phyloP scores from a whole-genome alignment of 2,329 filamentous ascomycete genomes.

The Pyrenochaeta sp. region DNA sequence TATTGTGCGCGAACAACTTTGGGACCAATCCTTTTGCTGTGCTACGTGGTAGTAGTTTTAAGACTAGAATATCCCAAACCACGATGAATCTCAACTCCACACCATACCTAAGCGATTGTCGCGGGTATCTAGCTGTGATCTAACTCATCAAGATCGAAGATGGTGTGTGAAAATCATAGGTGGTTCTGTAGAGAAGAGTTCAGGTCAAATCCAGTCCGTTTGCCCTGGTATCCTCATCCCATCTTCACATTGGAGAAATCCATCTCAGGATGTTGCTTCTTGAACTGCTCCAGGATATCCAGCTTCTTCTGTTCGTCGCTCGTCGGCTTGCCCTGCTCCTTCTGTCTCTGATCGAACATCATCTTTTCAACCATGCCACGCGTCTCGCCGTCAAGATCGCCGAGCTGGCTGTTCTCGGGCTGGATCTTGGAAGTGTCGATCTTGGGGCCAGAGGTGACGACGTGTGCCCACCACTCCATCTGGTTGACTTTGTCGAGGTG shows the following conservation, averaged over 20 bases:
- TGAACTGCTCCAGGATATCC: conserved; percentile 89
- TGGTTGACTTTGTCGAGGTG: conserved; percentile 97
- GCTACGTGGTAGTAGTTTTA: no score
- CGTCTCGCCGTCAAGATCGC: conserved; percentile 93
- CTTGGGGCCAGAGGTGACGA: conserved; percentile 83
- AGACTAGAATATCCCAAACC: no score
- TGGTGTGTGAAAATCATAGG: no score
- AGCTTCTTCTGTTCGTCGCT: conserved; percentile 96
- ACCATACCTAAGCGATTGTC: no score
- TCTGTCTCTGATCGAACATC: conserved; percentile 99
- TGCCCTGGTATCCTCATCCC: conserved; percentile 35
- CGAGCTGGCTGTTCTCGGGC: conserved; percentile 89
- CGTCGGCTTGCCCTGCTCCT: conserved; percentile 86
- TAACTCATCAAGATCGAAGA: no score
- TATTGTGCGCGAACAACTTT: no score
- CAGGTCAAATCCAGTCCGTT: no score
- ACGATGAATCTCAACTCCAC: no score
- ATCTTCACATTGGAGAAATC: conserved; percentile 73
- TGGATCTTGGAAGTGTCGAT: conserved; percentile 96
- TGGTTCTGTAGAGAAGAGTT: no score
- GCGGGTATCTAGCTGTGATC: no score
- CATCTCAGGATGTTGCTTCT: conserved; percentile 78
- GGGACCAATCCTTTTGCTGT: no score
- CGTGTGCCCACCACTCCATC: conserved; percentile 98
- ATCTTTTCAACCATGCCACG: conserved; percentile 99